Percentiles rank a stretch among this genome's conserved stretches.
phyloP scores from a whole-genome alignment of 768 basidiomycete species.

The Coprinopsis strossmayeri region DNA sequence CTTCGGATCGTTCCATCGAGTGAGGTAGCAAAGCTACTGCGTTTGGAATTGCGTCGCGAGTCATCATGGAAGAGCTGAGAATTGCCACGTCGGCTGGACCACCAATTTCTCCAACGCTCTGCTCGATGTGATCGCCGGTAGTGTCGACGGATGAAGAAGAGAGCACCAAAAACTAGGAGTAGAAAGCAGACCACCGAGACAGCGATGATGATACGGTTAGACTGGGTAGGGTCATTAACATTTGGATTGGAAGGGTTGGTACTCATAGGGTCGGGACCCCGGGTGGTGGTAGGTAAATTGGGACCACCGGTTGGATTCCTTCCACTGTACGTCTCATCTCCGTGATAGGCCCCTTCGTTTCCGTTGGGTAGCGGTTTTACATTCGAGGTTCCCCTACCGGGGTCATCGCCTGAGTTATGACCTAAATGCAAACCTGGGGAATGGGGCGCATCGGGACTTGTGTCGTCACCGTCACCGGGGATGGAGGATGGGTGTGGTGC shows the following conservation, averaged over 20 bases:
- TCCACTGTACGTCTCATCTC: background rate
- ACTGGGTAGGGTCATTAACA: background rate
- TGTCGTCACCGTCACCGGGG: background rate
- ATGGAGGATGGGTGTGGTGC: background rate
- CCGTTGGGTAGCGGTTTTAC: background rate
- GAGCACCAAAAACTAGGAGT: background rate
- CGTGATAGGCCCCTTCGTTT: background rate
- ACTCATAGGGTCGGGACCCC: background rate
- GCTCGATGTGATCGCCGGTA: background rate
- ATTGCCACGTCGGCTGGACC: background rate
- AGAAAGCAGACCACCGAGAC: background rate
- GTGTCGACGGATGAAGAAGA: background rate
- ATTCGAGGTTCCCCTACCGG: no score
- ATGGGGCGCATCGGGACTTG: no score
- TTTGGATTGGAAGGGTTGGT: background rate
- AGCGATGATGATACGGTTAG: background rate
- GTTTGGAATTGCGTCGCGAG: background rate
- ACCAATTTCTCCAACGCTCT: background rate
- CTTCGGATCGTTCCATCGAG: background rate
- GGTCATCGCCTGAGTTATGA: no score
- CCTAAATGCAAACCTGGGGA: no score
- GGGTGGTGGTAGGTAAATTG: background rate
- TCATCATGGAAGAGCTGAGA: background rate
- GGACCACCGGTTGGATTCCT: no score
- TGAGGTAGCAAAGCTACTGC: background rate